These are phyloP conservation scores for Nigrospora oryzae DNA, from an alignment of 2,329 filamentous ascomycete species.

Conservation along the genomic window DNA sequence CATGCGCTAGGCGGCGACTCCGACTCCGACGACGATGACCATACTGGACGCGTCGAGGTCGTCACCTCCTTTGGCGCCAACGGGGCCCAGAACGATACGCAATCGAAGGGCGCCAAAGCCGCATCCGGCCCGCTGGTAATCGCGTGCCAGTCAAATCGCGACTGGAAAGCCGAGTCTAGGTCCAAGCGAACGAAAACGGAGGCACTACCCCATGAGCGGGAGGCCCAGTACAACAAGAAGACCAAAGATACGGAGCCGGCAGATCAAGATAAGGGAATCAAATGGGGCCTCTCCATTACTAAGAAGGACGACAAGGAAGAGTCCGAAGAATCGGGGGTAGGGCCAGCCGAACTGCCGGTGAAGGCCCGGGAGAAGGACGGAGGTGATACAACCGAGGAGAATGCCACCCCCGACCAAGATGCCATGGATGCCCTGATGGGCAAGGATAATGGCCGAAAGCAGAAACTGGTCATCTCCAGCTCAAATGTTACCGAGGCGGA, in stretches of 20 bases:
- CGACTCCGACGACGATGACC: slow-evolving; percentile 28
- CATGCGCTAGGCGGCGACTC: slow-evolving; percentile 32
- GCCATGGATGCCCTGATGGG: slow-evolving; percentile 62
- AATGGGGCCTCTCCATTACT: slow-evolving; percentile 26
- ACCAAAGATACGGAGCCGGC: slow-evolving; percentile 14
- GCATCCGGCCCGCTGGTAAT: slow-evolving; percentile 15
- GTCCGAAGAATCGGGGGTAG: no score
- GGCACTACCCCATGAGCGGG: not conserved
- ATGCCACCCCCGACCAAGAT: slow-evolving; percentile 33
- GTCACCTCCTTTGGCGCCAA: slow-evolving; percentile 23
- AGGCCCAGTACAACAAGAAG: not conserved
- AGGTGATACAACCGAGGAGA: slow-evolving; percentile 1
- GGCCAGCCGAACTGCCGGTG: no score
- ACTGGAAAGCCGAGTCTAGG: slow-evolving; percentile 23
- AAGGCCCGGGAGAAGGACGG: slow-evolving; percentile 7
- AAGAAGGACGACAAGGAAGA: slow-evolving; percentile 10
- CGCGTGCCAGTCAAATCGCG: slow-evolving; percentile 19
- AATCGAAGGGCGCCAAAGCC: slow-evolving; percentile 5
- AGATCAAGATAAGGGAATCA: slow-evolving; percentile 25
- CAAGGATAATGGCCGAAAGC: slow-evolving; percentile 32
- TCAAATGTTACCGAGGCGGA: slow-evolving; percentile 48
- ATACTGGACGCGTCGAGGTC: slow-evolving; percentile 14
- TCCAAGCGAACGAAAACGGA: slow-evolving; percentile 9
- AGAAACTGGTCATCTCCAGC: slow-evolving; percentile 42
- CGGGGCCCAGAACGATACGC: slow-evolving; percentile 12